Evolutionary conservation across 495 filamentous ascomycete species (phyloP), one percentile per base, ranked within the genome.

Genomic region (Penicillium flavigenum): DNA sequence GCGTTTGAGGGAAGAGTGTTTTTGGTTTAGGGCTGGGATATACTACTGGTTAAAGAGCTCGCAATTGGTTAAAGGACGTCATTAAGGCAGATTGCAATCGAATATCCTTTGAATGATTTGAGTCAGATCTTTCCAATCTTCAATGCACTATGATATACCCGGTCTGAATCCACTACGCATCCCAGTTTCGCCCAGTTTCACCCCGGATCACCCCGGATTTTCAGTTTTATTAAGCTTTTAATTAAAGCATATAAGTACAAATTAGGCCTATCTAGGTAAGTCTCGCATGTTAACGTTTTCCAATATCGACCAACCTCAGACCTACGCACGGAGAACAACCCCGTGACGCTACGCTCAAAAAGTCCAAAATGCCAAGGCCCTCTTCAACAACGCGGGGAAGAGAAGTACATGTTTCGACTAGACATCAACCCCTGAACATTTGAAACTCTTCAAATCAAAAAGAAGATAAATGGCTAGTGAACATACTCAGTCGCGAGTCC

Each of bases 1-100:
- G 32, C 53, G 53, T 55, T 55, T 47, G 53, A 55, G 22, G 53
- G 53, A 19, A 34, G 53, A 24, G 53, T 55, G 10, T 39, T 29
- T 47, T 41, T 55, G 44, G 44, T 46, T 47, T 55, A 42, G 36
- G 32, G 36, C 50, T 52, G 50, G 50, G 46, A 31, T 42, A 26
- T 17, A 24, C 16, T 52, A 41, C 36, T 8, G 20, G 16, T 26
- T 52, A 42, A 4, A 42, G 42, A 52, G 22, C 49, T 42, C 27
- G 20, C 20, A 47, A 31, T 46, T 27, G 24, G 27, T 17, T 32
- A 32, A 10, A 20, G 45, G n/a, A n/a, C n/a, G 31, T 19, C 6
- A 9, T 4, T 4, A 8, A 7, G 2, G 36, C 36, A 39, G 36
- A 39, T 17, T 39, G 3, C 36, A 39, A 39, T 39, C 7, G n/a